A percentile compares a stretch with the other conserved stretches of the same genome.
phyloP scores from a whole-genome alignment of 176 grass and related monocot species.

The Carex kokanica region DNA sequence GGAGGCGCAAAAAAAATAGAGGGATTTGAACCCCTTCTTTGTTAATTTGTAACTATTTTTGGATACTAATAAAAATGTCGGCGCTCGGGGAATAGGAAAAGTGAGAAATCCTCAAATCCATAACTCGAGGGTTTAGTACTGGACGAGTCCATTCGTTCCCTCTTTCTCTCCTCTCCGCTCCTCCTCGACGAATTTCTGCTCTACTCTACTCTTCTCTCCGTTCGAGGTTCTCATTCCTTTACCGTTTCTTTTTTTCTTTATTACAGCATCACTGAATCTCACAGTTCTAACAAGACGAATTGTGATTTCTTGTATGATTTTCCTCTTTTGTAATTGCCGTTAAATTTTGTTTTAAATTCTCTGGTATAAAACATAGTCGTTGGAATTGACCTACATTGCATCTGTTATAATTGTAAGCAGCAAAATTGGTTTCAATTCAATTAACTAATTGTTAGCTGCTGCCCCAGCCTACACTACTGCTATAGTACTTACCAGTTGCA shows the following conservation, averaged over 20 bases:
- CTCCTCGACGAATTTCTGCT: not conserved
- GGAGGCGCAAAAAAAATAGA: too few species aligned
- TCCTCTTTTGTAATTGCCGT: not conserved
- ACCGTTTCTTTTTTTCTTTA: not conserved
- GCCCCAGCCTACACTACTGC: not conserved
- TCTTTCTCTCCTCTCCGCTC: not conserved
- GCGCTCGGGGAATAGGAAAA: not conserved
- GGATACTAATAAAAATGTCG: too few species aligned
- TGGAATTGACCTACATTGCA: not conserved
- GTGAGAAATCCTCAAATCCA: not conserved
- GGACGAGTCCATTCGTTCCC: not conserved
- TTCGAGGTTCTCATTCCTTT: not conserved
- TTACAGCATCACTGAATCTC: not conserved
- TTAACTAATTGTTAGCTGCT: not conserved
- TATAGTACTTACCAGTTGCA: not conserved
- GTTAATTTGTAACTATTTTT: too few species aligned
- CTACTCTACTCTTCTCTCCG: not conserved
- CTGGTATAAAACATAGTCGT: not conserved
- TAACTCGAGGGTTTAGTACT: not conserved
- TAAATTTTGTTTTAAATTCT: not conserved
- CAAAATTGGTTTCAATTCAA: conserved; percentile 3
- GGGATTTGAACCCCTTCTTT: too few species aligned
- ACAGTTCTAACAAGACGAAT: not conserved
- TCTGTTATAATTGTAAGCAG: not conserved
- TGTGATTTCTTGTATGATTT: not conserved